phyloP scores from a whole-genome alignment of 768 basidiomycete genomes.

The Tulasnella sp. region DNA sequence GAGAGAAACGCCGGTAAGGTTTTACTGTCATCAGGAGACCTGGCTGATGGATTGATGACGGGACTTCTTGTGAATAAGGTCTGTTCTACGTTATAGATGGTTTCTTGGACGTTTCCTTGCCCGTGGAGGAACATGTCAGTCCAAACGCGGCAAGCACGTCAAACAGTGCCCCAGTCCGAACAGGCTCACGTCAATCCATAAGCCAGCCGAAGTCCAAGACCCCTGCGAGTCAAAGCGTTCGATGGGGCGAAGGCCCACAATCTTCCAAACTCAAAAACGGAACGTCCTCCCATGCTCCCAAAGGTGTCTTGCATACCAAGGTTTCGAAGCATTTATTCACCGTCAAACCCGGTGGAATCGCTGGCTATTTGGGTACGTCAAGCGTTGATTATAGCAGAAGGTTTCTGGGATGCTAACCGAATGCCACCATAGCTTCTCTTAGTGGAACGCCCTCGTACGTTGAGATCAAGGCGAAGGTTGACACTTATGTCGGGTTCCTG shows the following conservation, averaged over 20 bases:
- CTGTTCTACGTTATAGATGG: slow-evolving; percentile 96
- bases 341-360: slow-evolving; percentile 95
- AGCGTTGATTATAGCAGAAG: not conserved
- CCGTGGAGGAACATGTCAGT: slow-evolving; percentile 42
- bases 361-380: slow-evolving; percentile 80
- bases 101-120: slow-evolving; percentile 85
- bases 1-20: slow-evolving; percentile 75
- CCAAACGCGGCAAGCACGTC: not conserved
- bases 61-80: slow-evolving; percentile 42
- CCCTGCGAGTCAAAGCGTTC: not conserved
- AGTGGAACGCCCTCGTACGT: slow-evolving; percentile 93
- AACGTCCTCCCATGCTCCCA: not conserved
- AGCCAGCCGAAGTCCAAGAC: not conserved
- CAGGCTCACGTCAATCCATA: not conserved
- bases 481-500: slow-evolving; percentile 95
- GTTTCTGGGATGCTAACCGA: not conserved
- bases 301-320: not conserved
- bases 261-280: not conserved
- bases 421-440: slow-evolving; percentile 62
- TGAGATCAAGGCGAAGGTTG: slow-evolving; percentile 94
- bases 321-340: slow-evolving; percentile 73
- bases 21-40: not conserved
- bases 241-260: slow-evolving; percentile 12
- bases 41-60: not conserved
- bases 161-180: not conserved